phyloP scores from a whole-genome alignment of 768 basidiomycete species.

The Macrolepiota dolichaula region DNA sequence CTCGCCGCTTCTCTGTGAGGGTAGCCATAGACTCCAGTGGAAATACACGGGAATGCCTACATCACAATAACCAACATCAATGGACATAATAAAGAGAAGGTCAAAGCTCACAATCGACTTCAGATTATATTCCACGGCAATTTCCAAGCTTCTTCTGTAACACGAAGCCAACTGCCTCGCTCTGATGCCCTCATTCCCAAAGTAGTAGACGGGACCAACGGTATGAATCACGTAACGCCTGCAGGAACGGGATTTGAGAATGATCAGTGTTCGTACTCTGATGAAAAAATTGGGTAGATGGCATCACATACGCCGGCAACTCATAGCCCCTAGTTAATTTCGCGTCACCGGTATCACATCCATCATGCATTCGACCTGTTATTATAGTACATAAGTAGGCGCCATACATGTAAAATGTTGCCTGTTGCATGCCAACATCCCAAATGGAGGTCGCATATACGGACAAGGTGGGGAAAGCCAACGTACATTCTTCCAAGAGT shows the following conservation, averaged over 20 bases:
- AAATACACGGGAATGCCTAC: constrained; percentile 80
- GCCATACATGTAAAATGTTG: not conserved
- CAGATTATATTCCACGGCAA: constrained; percentile 58
- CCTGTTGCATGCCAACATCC: not conserved
- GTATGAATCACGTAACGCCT: constrained; percentile 78
- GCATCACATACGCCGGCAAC: constrained; percentile 63
- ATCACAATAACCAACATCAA: not conserved
- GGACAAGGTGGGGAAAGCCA: not conserved
- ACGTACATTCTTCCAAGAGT: constrained; percentile 68
- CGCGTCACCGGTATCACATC: constrained; percentile 68
- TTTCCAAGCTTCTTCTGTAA: constrained; percentile 59
- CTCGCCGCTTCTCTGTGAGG: constrained; percentile 71
- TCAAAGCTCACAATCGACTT: constrained; percentile 54
- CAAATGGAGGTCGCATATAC: not conserved
- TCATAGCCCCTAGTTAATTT: constrained; percentile 79
- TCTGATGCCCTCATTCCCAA: constrained; percentile 34
- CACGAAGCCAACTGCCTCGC: constrained; percentile 62
- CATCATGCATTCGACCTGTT: constrained; percentile 59
- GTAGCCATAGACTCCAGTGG: constrained; percentile 78
- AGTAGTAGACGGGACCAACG: constrained; percentile 71
- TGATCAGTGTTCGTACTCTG: not conserved
- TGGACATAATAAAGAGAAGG: not conserved
- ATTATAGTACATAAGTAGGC: not conserved
- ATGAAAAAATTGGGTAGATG: not conserved
- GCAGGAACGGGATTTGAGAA: not conserved